Conservation (phyloP, 75 land plant genomes). For the Picea glauca region DNA sequence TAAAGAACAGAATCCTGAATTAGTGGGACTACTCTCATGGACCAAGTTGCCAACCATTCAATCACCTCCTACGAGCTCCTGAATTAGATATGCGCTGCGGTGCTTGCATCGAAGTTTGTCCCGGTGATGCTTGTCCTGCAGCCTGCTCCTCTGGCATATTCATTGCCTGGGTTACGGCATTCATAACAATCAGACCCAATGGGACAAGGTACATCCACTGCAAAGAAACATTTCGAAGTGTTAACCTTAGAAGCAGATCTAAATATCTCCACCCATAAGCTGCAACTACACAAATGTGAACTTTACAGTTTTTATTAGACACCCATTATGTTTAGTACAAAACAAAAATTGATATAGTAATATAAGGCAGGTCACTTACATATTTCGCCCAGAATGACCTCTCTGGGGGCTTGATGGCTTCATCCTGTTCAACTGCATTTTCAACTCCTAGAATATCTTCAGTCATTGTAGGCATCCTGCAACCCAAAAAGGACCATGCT, state of each 20-base stretch:
- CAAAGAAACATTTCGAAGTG: constrained; percentile 5
- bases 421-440: constrained; percentile 40
- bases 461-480: constrained; percentile 50
- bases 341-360: not conserved
- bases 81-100: constrained; percentile 22
- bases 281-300: not conserved
- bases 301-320: not conserved
- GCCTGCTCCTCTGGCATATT: constrained; percentile 76
- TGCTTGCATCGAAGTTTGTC: constrained; percentile 13
- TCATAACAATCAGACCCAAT: constrained; percentile 85
- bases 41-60: no score
- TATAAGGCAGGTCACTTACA: constrained; percentile 39
- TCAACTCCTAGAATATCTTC: constrained; percentile 50
- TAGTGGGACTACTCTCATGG: no score
- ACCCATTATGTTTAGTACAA: not conserved
- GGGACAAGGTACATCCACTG: constrained; percentile 99
- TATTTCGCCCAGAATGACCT: constrained; percentile 99
- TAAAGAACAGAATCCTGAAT: no score
- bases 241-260: not conserved
- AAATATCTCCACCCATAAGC: not conserved
- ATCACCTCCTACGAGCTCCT: constrained; percentile 58
- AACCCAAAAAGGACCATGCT: constrained; percentile 1
- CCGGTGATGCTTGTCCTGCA: constrained; percentile 30
- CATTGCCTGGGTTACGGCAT: constrained; percentile 84
- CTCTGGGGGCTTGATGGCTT: constrained; percentile 55